Evolutionary conservation across 805 yeast species (phyloP).

Genomic region (Komagataella pastoris): DNA sequence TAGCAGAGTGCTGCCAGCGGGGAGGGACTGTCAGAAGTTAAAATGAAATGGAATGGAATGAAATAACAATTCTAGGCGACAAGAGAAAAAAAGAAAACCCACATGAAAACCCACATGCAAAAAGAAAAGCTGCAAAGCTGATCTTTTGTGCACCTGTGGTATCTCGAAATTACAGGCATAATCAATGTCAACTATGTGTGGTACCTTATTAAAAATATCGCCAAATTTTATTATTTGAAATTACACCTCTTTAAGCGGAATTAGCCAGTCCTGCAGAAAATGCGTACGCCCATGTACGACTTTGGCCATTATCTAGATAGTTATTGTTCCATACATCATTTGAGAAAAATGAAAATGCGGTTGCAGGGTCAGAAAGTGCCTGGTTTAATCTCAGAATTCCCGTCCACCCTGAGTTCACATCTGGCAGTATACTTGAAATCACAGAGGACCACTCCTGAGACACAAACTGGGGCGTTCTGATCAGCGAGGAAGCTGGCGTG

Average conservation of each 20-base stretch:
- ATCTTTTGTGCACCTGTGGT: background rate
- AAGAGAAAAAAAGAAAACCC: too few species aligned
- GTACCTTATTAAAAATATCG: background rate
- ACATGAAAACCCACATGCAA: background rate
- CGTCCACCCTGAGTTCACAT: slow-evolving; percentile 55
- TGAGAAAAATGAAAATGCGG: slow-evolving; percentile 51
- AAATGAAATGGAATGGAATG: background rate
- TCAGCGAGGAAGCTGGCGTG: slow-evolving; percentile 51
- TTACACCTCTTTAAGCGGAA: slow-evolving; percentile 1
- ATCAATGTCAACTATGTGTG: background rate
- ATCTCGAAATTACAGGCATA: background rate
- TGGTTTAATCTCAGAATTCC: slow-evolving; percentile 61
- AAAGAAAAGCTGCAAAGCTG: too few species aligned
- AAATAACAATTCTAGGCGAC: background rate
- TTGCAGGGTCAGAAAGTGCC: slow-evolving; percentile 58
- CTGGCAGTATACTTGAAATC: slow-evolving; percentile 27
- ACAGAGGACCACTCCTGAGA: slow-evolving; percentile 51
- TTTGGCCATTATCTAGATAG: slow-evolving; percentile 73
- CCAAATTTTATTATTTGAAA: background rate
- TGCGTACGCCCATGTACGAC: slow-evolving; percentile 77
- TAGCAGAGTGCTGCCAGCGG: too few species aligned
- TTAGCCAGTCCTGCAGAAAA: slow-evolving; percentile 46
- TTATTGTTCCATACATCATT: slow-evolving; percentile 34
- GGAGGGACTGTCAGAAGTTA: background rate
- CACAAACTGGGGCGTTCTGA: slow-evolving; percentile 40